Conservation (phyloP, 192 early-diverging fungal genomes). For the Rhizophagus clarus region DNA sequence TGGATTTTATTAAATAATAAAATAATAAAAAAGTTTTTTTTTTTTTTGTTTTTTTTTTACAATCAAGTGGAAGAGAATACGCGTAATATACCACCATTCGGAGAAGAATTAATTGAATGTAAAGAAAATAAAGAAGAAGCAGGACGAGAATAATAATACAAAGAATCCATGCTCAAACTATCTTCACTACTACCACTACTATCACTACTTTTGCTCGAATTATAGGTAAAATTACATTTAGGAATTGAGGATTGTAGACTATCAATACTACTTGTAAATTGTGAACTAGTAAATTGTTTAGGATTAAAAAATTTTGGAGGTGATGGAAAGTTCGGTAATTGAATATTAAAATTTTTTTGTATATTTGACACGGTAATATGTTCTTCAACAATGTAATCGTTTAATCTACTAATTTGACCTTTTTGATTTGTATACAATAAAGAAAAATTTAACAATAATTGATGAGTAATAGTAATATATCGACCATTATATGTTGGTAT, state of each 20-base stretch:
- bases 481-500: conserved; percentile 26
- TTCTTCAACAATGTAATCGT: conserved; percentile 20
- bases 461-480: conserved; percentile 10
- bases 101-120: background rate
- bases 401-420: background rate
- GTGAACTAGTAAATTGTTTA: background rate
- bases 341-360: conserved; percentile 6
- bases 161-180: background rate
- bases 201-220: background rate
- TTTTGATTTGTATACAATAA: background rate
- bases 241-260: background rate
- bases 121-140: background rate
- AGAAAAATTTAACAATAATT: conserved; percentile 12
- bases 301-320: conserved; percentile 21
- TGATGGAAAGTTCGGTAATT: background rate
- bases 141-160: background rate
- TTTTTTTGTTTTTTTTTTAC: no score
- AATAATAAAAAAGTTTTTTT: no score
- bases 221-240: background rate
- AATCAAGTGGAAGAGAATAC: no score
- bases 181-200: background rate
- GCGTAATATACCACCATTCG: background rate
- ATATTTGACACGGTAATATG: conserved; percentile 23
- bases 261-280: background rate
- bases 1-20: no score